Percentiles rank a stretch among this genome's conserved stretches.
Evolutionary conservation across 176 grass and related monocot species (phyloP).

Genomic region (Musa schizocarpa): DNA sequence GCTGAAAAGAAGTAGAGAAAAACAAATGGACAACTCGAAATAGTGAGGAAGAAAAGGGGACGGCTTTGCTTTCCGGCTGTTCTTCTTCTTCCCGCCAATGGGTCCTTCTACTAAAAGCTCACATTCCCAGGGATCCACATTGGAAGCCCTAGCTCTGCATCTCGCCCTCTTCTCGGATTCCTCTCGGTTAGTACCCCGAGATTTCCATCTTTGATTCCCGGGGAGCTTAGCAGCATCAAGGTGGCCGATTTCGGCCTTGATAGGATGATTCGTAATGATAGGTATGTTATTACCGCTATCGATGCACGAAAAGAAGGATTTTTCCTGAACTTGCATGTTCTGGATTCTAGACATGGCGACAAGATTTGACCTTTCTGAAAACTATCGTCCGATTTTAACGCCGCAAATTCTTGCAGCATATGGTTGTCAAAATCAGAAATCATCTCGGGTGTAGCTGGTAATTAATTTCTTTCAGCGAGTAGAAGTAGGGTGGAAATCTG

Average conservation of each 20-base stretch:
- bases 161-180: neutral
- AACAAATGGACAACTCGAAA: too few relatives aligned
- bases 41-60: neutral
- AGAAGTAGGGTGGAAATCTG: neutral
- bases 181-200: neutral
- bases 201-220: neutral
- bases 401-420: neutral
- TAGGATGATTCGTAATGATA: neutral
- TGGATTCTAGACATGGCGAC: neutral
- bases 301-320: neutral
- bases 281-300: neutral
- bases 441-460: neutral
- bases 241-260: too few relatives aligned
- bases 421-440: neutral
- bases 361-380: neutral
- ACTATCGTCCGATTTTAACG: neutral
- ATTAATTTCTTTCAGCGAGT: neutral
- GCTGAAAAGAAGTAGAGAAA: too few relatives aligned
- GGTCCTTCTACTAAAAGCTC: neutral
- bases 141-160: neutral
- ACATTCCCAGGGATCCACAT: conserved; percentile 9
- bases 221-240: neutral
- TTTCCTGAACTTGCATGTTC: neutral
- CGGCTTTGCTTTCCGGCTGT: neutral
- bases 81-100: neutral